A percentile compares a stretch with the other conserved stretches of the same genome.
phyloP scores from a whole-genome alignment of 1,284 basidiomycete species.

The Boletellus sp. region DNA sequence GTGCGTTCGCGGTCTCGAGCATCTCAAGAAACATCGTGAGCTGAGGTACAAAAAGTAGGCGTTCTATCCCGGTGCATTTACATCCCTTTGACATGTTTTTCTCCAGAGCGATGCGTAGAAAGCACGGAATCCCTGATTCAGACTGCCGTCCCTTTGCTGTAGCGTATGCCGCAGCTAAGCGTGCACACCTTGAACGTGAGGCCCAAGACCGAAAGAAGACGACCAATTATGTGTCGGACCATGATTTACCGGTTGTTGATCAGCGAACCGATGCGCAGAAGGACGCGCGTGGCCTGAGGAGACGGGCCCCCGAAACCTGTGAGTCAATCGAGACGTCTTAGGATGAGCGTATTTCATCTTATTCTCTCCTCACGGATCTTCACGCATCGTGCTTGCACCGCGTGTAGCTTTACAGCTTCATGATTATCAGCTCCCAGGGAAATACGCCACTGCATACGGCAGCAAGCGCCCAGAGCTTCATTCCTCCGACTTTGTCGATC shows the following conservation, averaged over 20 bases:
- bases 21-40: slow-evolving; percentile 52
- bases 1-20: slow-evolving; percentile 38
- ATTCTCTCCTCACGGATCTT: slow-evolving; percentile 20
- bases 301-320: slow-evolving; percentile 32
- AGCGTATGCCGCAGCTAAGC: slow-evolving; percentile 68
- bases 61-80: slow-evolving; percentile 5
- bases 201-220: slow-evolving; percentile 32
- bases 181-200: slow-evolving; percentile 47
- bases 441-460: slow-evolving; percentile 10
- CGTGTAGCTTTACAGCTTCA: slow-evolving; percentile 23
- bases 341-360: slow-evolving; percentile 28
- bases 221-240: slow-evolving; percentile 25
- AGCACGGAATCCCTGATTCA: slow-evolving; percentile 76
- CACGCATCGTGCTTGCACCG: slow-evolving; percentile 12
- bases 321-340: slow-evolving; percentile 27
- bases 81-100: slow-evolving; percentile 8
- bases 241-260: slow-evolving; percentile 24
- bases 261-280: slow-evolving; percentile 27
- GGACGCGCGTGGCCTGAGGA: slow-evolving; percentile 30
- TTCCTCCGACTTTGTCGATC: slow-evolving; percentile 30
- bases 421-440: slow-evolving; percentile 20
- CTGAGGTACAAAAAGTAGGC: slow-evolving; percentile 58
- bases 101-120: slow-evolving; percentile 55
- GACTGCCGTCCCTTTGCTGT: slow-evolving; percentile 79
- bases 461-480: slow-evolving; percentile 17